A percentile compares a stretch with the other conserved stretches of the same genome.
These are phyloP conservation scores for Lindgomyces ingoldianus DNA, from an alignment of 495 filamentous ascomycete species.

Conservation along the genomic window DNA sequence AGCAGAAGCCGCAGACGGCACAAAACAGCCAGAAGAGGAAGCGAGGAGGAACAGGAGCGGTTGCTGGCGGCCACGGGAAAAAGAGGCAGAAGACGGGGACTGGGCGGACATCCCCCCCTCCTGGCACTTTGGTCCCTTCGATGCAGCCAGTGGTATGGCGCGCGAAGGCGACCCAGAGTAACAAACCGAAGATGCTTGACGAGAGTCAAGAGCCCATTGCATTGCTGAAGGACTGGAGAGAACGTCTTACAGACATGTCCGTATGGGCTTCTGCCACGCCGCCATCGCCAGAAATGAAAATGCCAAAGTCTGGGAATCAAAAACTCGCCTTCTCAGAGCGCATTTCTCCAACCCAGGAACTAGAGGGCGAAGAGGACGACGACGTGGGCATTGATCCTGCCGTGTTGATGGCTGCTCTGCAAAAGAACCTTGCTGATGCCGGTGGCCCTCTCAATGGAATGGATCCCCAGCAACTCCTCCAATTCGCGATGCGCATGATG, in stretches of 20 bases:
- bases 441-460: conserved; percentile 38
- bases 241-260: conserved; percentile 15
- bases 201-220: conserved; percentile 32
- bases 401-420: conserved; percentile 38
- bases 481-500: conserved; percentile 42
- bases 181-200: conserved; percentile 14
- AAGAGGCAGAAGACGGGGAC: conserved; percentile 28
- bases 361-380: conserved; percentile 20
- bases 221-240: conserved; percentile 44
- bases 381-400: conserved; percentile 33
- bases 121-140: background rate
- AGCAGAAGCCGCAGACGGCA: conserved; percentile 1
- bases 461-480: conserved; percentile 41
- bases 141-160: conserved; percentile 31
- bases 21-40: conserved; percentile 33
- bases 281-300: background rate
- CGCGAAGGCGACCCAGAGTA: conserved; percentile 12
- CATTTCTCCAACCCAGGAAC: background rate
- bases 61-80: background rate
- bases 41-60: conserved; percentile 18
- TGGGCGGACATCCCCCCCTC: background rate
- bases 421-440: conserved; percentile 33
- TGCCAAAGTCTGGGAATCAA: background rate
- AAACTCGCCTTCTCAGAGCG: background rate
- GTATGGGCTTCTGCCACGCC: background rate